phyloP scores from a whole-genome alignment of 108 stramenopile species.

The Fistulifera pelliculosa region DNA sequence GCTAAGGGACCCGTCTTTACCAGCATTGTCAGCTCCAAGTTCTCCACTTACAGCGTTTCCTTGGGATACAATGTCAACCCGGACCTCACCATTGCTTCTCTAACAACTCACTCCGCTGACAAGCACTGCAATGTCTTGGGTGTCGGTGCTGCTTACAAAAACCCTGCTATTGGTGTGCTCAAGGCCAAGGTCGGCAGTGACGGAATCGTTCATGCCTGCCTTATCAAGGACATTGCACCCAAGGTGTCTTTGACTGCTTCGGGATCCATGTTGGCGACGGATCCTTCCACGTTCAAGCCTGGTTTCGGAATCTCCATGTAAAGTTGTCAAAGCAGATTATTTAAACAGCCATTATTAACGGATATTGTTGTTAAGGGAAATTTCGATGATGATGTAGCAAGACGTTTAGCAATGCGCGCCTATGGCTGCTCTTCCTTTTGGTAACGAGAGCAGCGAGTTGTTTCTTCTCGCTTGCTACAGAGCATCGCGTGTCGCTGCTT shows the following conservation, averaged over 20 bases:
- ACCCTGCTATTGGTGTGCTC: constrained; percentile 58
- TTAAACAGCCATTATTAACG: neutral
- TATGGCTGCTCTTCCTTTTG: too few species aligned
- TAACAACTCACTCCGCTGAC: constrained; percentile 68
- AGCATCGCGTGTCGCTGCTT: too few species aligned
- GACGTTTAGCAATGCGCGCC: too few species aligned
- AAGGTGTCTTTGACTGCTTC: constrained; percentile 82
- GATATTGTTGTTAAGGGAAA: too few species aligned
- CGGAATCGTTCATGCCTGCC: constrained; percentile 59
- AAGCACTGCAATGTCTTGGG: constrained; percentile 54
- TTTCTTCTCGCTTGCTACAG: too few species aligned
- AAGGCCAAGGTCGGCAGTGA: constrained; percentile 82
- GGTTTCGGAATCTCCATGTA: constrained; percentile 80
- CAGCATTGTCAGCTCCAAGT: constrained; percentile 57
- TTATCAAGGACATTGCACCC: constrained; percentile 79
- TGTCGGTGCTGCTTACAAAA: constrained; percentile 73
- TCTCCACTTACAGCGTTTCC: constrained; percentile 66
- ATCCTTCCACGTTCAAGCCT: constrained; percentile 78
- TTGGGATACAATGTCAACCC: constrained; percentile 80
- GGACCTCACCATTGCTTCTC: constrained; percentile 67
- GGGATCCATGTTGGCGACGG: constrained; percentile 64
- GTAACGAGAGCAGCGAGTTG: too few species aligned
- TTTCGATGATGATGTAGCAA: too few species aligned
- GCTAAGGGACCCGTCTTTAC: constrained; percentile 72
- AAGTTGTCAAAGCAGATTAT: constrained; percentile 14